Conservation (phyloP, 2,329 filamentous ascomycete species). For the Aspergillus luchuensis region DNA sequence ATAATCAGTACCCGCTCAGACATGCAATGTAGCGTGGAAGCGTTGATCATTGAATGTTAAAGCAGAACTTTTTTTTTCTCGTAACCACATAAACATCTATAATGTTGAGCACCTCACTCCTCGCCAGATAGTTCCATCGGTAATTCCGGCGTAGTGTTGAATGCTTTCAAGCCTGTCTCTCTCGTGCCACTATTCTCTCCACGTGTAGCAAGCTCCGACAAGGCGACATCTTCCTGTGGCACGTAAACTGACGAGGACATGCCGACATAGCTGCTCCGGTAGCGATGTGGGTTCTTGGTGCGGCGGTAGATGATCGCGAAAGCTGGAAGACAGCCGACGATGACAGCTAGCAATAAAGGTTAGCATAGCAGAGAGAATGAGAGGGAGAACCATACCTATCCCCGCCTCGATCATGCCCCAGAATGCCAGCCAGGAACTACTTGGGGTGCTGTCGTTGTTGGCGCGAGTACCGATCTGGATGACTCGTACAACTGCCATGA, state of each 20-base stretch:
- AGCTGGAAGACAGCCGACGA: neutral
- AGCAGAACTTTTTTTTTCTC: neutral
- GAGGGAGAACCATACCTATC: neutral
- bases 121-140: neutral
- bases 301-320: neutral
- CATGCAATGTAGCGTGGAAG: too few relatives aligned
- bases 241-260: neutral
- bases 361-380: neutral
- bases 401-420: conserved; percentile 1
- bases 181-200: neutral
- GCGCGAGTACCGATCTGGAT: neutral
- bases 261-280: neutral
- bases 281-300: neutral
- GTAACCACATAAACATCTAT: neutral
- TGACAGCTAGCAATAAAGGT: neutral
- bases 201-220: neutral
- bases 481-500: neutral
- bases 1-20: too few relatives aligned
- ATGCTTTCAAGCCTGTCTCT: neutral
- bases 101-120: neutral
- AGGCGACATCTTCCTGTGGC: neutral
- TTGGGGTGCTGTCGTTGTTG: conserved; percentile 1
- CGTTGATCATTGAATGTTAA: too few relatives aligned
- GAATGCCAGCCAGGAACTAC: neutral
- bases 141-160: neutral